Evolutionary conservation across 768 basidiomycete species (phyloP).

Genomic region (Podaxis rugospora): DNA sequence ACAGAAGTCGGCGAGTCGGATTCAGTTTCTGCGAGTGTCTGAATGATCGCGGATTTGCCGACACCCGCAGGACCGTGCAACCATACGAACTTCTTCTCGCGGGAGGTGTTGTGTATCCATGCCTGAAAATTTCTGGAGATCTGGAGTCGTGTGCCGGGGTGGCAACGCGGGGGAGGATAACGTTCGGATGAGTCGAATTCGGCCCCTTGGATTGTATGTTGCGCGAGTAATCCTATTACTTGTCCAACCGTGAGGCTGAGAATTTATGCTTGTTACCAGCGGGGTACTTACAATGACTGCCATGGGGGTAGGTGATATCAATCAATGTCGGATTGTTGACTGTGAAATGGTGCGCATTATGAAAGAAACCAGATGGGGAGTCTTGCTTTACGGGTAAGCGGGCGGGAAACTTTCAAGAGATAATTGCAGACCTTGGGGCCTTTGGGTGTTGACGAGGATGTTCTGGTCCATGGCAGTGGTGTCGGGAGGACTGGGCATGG

Average conservation of each 20-base stretch:
- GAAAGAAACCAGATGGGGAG: neutral
- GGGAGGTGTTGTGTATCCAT: neutral
- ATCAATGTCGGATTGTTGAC: neutral
- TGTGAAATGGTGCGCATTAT: neutral
- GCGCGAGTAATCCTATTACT: neutral
- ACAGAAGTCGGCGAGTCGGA: neutral
- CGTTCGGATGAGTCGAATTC: constrained; percentile 5
- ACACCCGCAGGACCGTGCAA: constrained; percentile 1
- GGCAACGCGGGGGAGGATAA: neutral
- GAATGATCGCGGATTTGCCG: constrained; percentile 10
- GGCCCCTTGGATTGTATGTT: neutral
- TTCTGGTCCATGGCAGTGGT: neutral
- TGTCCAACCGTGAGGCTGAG: neutral
- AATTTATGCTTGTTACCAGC: neutral
- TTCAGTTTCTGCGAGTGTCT: neutral
- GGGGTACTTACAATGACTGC: neutral
- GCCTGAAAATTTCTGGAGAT: neutral
- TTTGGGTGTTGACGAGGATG: neutral
- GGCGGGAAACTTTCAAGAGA: neutral
- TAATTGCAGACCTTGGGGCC: neutral
- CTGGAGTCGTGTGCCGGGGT: neutral
- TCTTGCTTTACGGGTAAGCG: neutral
- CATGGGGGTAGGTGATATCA: neutral
- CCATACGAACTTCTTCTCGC: neutral
- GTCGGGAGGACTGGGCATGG: neutral